Percentiles rank a stretch among this genome's conserved stretches.
Conservation (phyloP, 2,329 filamentous ascomycete species). For the Microascus cirrosus region DNA sequence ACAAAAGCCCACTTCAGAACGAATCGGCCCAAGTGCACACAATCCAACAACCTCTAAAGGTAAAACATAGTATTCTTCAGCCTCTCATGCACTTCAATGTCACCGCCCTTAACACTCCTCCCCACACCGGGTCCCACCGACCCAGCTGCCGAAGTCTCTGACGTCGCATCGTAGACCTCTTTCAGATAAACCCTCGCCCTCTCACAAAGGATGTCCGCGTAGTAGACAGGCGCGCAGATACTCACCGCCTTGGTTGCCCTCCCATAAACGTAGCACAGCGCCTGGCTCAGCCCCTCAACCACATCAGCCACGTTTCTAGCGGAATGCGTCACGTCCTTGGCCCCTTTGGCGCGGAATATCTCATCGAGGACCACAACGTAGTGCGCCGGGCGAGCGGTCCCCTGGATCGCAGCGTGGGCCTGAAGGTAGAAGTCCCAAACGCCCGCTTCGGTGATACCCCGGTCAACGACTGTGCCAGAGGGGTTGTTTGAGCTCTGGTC, state of each 20-base stretch:
- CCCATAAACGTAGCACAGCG: slow-evolving; percentile 73
- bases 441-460: slow-evolving; percentile 63
- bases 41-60: slow-evolving; percentile 15
- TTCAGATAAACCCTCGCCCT: slow-evolving; percentile 59
- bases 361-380: slow-evolving; percentile 68
- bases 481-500: slow-evolving; percentile 51
- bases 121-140: slow-evolving; percentile 3
- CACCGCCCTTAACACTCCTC: not conserved
- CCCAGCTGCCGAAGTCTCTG: slow-evolving; percentile 8
- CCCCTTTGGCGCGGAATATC: slow-evolving; percentile 38
- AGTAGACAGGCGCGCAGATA: slow-evolving; percentile 81
- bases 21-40: too few relatives aligned
- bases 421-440: slow-evolving; percentile 82
- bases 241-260: slow-evolving; percentile 79
- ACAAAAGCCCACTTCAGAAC: too few relatives aligned
- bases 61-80: slow-evolving; percentile 32
- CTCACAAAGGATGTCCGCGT: slow-evolving; percentile 77
- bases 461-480: slow-evolving; percentile 75
- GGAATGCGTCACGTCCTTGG: slow-evolving; percentile 14
- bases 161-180: slow-evolving; percentile 25
- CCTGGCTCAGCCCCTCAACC: slow-evolving; percentile 63
- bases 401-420: slow-evolving; percentile 69
- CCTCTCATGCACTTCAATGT: slow-evolving; percentile 15
- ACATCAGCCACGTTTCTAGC: slow-evolving; percentile 45
- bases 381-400: slow-evolving; percentile 69